Conservation (phyloP, 108 stramenopile genomes). For the Aurantiochytrium sp. region DNA sequence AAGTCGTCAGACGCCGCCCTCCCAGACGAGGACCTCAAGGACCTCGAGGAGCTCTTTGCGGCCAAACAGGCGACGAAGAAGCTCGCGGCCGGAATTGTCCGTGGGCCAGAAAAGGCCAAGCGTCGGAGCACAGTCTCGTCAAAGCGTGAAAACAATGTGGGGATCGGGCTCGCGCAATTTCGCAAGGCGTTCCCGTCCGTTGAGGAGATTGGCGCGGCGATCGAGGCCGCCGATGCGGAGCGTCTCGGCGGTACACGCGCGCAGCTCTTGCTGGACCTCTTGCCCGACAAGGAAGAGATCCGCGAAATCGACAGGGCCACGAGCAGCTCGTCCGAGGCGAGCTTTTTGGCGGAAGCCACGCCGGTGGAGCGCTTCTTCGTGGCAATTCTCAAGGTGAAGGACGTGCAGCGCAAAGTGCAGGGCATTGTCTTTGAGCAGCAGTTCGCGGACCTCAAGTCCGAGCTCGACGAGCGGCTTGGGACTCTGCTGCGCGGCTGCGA, state of each 20-base stretch:
- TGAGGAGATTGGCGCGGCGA: background rate
- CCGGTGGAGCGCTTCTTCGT: background rate
- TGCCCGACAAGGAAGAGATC: background rate
- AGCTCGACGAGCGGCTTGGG: background rate
- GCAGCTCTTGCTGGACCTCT: background rate
- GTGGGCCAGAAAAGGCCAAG: background rate
- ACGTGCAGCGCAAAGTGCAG: background rate
- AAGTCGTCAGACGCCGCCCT: background rate
- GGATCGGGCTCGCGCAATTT: background rate
- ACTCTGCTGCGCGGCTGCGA: background rate
- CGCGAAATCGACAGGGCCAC: background rate
- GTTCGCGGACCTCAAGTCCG: background rate
- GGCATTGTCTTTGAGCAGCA: background rate
- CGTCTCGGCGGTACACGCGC: background rate
- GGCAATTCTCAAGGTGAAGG: background rate
- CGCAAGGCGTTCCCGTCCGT: background rate
- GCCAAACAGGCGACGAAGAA: background rate
- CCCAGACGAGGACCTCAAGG: background rate
- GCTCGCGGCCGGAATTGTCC: background rate
- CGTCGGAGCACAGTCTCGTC: background rate
- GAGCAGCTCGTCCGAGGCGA: background rate
- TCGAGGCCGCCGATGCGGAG: background rate
- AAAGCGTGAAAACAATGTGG: constrained; percentile 11
- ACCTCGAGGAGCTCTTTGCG: background rate
- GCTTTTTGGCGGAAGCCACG: background rate